A percentile compares a stretch with the other conserved stretches of the same genome.
phyloP scores from a whole-genome alignment of 371 early-diverging fungal genomes.

The Circinella minor region DNA sequence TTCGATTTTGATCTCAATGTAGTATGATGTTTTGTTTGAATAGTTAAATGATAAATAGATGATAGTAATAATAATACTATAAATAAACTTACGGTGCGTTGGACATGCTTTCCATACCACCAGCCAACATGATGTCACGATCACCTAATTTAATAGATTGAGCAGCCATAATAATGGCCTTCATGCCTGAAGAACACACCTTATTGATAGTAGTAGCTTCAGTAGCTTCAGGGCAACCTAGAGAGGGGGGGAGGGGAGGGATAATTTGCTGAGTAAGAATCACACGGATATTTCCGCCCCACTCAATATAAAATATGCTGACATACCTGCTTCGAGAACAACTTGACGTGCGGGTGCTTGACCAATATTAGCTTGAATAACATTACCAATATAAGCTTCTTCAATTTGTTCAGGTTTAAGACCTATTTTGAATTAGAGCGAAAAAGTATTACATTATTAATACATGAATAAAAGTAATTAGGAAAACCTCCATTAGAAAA shows the following conservation, averaged over 20 bases:
- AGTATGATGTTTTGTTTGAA: no score
- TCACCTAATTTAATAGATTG: slow-evolving; percentile 68
- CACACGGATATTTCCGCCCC: background rate
- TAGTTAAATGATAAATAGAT: no score
- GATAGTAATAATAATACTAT: background rate
- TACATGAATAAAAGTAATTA: no score
- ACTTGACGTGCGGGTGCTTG: slow-evolving; percentile 92
- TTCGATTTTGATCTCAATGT: no score
- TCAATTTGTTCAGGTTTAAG: slow-evolving; percentile 76
- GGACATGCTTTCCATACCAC: slow-evolving; percentile 97
- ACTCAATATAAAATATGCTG: background rate
- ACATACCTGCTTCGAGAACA: slow-evolving; percentile 65
- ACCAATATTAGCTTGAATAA: slow-evolving; percentile 80
- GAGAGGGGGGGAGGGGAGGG: background rate
- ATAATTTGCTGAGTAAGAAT: slow-evolving; percentile 5
- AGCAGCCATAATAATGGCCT: slow-evolving; percentile 79
- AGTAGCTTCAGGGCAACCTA: slow-evolving; percentile 77
- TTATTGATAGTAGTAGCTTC: slow-evolving; percentile 93
- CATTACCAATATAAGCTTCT: slow-evolving; percentile 93
- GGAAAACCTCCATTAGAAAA: no score
- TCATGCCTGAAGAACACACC: slow-evolving; percentile 95
- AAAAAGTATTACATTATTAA: no score
- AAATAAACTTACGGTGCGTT: slow-evolving; percentile 75
- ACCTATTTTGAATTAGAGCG: slow-evolving; percentile 28
- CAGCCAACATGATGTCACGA: slow-evolving; percentile 78